Base-by-base conservation (phyloP, 768 basidiomycete genomes). In the Chalciporus chontae region DNA sequence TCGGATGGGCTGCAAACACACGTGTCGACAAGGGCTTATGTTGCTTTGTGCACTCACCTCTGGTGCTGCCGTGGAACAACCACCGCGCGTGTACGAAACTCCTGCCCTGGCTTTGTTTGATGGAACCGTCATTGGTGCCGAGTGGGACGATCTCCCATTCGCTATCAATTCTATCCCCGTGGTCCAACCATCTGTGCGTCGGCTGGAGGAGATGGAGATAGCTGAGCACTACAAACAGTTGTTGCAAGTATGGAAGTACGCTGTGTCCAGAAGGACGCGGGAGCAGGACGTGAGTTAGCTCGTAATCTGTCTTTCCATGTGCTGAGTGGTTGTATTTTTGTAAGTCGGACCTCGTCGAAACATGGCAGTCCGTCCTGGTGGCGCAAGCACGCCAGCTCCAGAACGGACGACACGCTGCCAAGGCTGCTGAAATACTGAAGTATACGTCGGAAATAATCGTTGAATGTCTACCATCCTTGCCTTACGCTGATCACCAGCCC, bases 321-420 rank as follows among this genome's bases (percentile, higher is more conserved):
- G 45, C 51, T 53, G 18, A 57, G 18, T 43, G 9, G 8, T 53
- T 27, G 19, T 40, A 32, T 40, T 11, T n/a, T 49, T 19, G 23
- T 23, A 54, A 80, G 79, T 52, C 62, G 13, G 64, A 64, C 38
- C 64, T 81, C 21, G 40, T 78, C 4, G 60, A 68, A 38, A 64
- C 72, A 1, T 86, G 84, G 84, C 73, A 78, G 52, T 73, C 77
- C 0, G 70, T 86, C 15, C 65, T 87, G n/a, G 73, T 81, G 21
- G 74, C 67, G 15, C 76, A 73, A 38, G 67, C 76, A 9, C 72
- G 76, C 44, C 59, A 77, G 10, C 71, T 72, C 0, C 71, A 76
- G 48, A 70, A 62, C 18, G 60, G 60, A 27, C 65, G 63, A 1
- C 71, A 74, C 54, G 57, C 73, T 11, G 67, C 71, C 1, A 53